Evolutionary conservation across 2,329 filamentous ascomycete species (phyloP).

Genomic region (Xylariales sp.): DNA sequence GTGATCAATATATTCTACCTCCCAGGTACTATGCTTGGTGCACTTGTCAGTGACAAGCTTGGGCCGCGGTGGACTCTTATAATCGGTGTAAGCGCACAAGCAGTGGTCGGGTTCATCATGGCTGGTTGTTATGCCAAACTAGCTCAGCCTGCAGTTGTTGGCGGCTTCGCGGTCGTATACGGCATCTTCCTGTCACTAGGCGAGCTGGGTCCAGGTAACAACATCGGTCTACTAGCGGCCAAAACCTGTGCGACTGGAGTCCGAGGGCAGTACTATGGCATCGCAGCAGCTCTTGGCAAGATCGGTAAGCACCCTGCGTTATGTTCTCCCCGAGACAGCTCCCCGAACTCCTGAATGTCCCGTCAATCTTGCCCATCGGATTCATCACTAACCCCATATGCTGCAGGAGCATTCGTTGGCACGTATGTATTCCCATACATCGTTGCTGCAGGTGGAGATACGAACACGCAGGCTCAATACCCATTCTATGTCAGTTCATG

Average conservation of each 20-base stretch:
- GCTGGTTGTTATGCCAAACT: constrained; percentile 70
- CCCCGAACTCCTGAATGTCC: too few relatives aligned
- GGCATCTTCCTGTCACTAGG: constrained; percentile 74
- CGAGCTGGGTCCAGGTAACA: constrained; percentile 83
- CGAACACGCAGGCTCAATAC: constrained; percentile 65
- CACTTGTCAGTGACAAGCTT: constrained; percentile 70
- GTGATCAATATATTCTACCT: constrained; percentile 87
- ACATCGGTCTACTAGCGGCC: constrained; percentile 80
- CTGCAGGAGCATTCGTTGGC: constrained; percentile 86
- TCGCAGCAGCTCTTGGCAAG: constrained; percentile 70
- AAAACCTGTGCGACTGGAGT: constrained; percentile 87
- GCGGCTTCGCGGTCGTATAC: constrained; percentile 73
- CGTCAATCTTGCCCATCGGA: too few relatives aligned
- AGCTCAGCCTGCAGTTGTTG: constrained; percentile 62
- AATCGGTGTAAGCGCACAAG: constrained; percentile 67
- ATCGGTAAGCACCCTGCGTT: too few relatives aligned
- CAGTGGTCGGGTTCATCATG: constrained; percentile 83
- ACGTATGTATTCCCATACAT: constrained; percentile 78
- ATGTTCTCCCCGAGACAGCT: too few relatives aligned
- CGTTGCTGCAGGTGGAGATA: constrained; percentile 51
- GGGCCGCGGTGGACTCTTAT: constrained; percentile 73
- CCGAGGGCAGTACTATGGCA: constrained; percentile 68
- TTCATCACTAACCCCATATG: too few relatives aligned
- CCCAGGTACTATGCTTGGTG: constrained; percentile 74
- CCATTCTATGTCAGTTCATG: constrained; percentile 83